These are phyloP conservation scores for Globisporangium splendens DNA, from an alignment of 352 stramenopile species.

Conservation along the genomic window DNA sequence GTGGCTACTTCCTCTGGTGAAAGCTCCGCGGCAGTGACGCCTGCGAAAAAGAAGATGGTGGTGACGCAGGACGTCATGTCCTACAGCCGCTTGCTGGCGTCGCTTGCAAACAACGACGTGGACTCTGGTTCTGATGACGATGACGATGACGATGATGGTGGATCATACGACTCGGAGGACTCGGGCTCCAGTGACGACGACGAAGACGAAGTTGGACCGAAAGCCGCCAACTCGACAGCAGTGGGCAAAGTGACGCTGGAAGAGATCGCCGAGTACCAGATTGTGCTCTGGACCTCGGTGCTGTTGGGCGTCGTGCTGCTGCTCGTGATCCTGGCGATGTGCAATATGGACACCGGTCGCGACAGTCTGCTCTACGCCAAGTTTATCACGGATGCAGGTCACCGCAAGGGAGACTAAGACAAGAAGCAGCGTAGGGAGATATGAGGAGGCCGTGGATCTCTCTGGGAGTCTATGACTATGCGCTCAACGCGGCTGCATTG, in stretches of 20 bases:
- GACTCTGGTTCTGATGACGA: conserved; percentile 5
- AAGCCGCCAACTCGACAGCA: conserved; percentile 23
- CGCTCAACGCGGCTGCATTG: too few species aligned
- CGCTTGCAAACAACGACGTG: conserved; percentile 16
- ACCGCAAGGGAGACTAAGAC: conserved; percentile 53
- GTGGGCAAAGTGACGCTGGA: conserved; percentile 30
- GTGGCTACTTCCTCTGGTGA: conserved; percentile 15
- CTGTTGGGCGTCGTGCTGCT: conserved; percentile 46
- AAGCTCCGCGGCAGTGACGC: background rate
- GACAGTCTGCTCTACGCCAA: conserved; percentile 86
- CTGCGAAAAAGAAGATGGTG: conserved; percentile 14
- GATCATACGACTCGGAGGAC: conserved; percentile 1
- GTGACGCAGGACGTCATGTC: conserved; percentile 22
- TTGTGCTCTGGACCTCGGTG: conserved; percentile 80
- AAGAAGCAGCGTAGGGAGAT: background rate
- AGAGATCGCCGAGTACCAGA: conserved; percentile 77
- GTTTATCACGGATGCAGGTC: conserved; percentile 59
- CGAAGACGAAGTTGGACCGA: background rate
- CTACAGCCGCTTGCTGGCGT: conserved; percentile 25
- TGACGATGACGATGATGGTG: background rate
- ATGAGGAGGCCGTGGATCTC: conserved; percentile 1
- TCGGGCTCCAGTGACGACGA: conserved; percentile 15
- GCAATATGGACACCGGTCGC: conserved; percentile 67
- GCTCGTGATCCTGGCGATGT: conserved; percentile 50
- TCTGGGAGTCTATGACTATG: too few species aligned